Conservation (phyloP, 83 land plant species). For the Larix sibirica region DNA sequence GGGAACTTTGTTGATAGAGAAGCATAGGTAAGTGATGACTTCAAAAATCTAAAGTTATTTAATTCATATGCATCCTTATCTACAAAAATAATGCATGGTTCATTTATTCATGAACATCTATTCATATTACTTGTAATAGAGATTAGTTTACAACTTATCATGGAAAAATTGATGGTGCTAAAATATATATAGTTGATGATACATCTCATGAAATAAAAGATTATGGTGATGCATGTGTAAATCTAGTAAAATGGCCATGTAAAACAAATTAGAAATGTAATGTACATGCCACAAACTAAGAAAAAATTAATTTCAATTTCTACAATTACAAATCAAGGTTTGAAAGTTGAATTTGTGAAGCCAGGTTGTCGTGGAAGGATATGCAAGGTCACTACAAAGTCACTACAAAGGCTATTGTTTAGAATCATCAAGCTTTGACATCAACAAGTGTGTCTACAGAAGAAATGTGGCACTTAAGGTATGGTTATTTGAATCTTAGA, state of each 20-base stretch:
- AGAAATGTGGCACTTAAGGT: neutral
- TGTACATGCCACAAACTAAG: neutral
- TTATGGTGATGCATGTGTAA: neutral
- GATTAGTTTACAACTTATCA: neutral
- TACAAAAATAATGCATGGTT: neutral
- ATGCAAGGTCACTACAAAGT: neutral
- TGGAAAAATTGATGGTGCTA: neutral
- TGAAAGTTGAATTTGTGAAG: neutral
- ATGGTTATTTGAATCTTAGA: neutral
- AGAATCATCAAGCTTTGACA: neutral
- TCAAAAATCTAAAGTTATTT: neutral
- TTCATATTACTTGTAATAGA: neutral
- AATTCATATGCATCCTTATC: neutral
- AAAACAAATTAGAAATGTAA: neutral
- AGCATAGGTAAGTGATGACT: no score
- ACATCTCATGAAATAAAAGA: neutral
- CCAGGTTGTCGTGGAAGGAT: neutral
- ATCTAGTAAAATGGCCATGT: neutral
- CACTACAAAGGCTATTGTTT: neutral
- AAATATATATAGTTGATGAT: neutral
- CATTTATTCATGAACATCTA: neutral
- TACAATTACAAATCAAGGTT: neutral
- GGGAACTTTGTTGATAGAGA: neutral
- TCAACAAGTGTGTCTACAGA: neutral
- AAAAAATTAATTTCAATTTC: neutral